These are phyloP conservation scores for Russula sp. DNA, from an alignment of 768 basidiomycete genomes.

Conservation along the genomic window DNA sequence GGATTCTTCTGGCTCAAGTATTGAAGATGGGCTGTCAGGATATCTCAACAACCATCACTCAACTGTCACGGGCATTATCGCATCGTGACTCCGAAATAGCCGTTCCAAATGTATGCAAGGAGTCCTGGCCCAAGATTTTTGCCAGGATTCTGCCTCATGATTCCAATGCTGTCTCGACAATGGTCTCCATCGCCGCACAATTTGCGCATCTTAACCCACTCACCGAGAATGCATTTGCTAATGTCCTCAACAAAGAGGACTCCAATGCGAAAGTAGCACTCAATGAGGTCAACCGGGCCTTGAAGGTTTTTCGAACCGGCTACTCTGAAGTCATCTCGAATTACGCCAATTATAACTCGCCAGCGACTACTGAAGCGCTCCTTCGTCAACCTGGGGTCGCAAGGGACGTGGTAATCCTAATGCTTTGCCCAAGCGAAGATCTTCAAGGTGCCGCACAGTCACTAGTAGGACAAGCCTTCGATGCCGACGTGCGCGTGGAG, in stretches of 20 bases:
- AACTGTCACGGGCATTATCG: slow-evolving; percentile 33
- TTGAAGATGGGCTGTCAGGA: slow-evolving; percentile 31
- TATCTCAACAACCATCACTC: slow-evolving; percentile 28
- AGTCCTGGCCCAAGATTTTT: slow-evolving; percentile 66
- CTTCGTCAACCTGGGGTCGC: slow-evolving; percentile 50
- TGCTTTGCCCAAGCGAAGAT: slow-evolving; percentile 76
- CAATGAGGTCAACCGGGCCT: slow-evolving; percentile 51
- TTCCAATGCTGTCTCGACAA: slow-evolving; percentile 44
- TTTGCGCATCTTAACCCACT: slow-evolving; percentile 64
- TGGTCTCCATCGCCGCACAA: slow-evolving; percentile 52
- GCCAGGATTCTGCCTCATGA: slow-evolving; percentile 52
- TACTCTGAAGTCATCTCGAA: slow-evolving; percentile 56
- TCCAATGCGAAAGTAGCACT: slow-evolving; percentile 31
- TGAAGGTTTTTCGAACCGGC: slow-evolving; percentile 51
- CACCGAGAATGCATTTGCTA: slow-evolving; percentile 42
- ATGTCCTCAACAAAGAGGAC: slow-evolving; percentile 29
- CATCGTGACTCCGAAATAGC: slow-evolving; percentile 32
- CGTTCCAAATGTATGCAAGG: slow-evolving; percentile 38
- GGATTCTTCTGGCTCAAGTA: slow-evolving; percentile 33
- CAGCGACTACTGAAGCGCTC: slow-evolving; percentile 44
- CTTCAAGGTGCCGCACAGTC: slow-evolving; percentile 70
- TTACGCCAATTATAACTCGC: slow-evolving; percentile 55
- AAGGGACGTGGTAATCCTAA: slow-evolving; percentile 52
- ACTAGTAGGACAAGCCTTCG: slow-evolving; percentile 78
- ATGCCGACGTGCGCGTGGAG: slow-evolving; percentile 83